These are phyloP conservation scores for Trypethelium eluteriae DNA, from an alignment of 495 filamentous ascomycete species.

Conservation along the genomic window DNA sequence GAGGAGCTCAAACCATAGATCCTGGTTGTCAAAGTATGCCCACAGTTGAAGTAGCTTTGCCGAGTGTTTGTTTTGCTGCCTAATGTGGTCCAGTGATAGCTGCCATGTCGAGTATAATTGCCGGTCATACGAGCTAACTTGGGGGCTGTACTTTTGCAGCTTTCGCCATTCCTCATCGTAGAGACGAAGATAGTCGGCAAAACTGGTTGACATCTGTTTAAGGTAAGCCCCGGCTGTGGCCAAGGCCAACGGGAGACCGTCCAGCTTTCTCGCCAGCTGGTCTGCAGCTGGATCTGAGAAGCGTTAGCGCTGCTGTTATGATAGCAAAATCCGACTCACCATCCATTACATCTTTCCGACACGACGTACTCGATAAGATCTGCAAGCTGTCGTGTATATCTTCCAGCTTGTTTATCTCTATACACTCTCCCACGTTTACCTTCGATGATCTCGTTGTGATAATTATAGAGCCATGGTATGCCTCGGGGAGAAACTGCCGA, in stretches of 20 bases:
- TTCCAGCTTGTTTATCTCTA: not conserved
- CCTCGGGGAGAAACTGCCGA: slow-evolving; percentile 32
- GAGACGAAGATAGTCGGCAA: slow-evolving; percentile 32
- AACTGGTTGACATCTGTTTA: slow-evolving; percentile 28
- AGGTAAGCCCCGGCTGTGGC: slow-evolving; percentile 40
- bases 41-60: slow-evolving; percentile 36
- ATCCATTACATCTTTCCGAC: not conserved
- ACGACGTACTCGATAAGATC: not conserved
- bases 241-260: slow-evolving; percentile 41
- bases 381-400: not conserved
- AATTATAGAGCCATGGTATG: slow-evolving; percentile 38
- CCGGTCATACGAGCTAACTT: slow-evolving; percentile 14
- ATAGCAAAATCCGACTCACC: not conserved
- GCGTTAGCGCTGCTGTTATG: not conserved
- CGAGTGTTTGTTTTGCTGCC: slow-evolving; percentile 25
- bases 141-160: slow-evolving; percentile 19
- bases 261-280: slow-evolving; percentile 23
- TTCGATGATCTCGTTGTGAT: slow-evolving; percentile 35
- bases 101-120: slow-evolving; percentile 32
- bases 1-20: slow-evolving; percentile 31
- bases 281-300: not conserved
- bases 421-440: not conserved
- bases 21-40: slow-evolving; percentile 33
- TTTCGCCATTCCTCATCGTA: slow-evolving; percentile 40
- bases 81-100: slow-evolving; percentile 31